Conservation (phyloP, 176 grass and related monocot species). For the Hordeum vulgare region DNA sequence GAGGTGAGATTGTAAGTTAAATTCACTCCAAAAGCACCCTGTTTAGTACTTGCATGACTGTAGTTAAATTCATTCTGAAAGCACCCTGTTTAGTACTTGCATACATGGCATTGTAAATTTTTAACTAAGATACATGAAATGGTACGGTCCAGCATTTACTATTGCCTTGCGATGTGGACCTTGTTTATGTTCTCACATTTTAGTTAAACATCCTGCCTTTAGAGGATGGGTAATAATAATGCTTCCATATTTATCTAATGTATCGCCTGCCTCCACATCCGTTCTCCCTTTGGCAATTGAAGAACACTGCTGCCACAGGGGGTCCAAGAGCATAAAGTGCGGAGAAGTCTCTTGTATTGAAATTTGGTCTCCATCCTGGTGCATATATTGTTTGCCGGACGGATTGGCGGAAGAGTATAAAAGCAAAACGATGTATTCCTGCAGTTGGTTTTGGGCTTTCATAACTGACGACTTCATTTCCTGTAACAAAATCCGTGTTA, state of each 20-base stretch:
- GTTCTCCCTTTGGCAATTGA: constrained; percentile 97
- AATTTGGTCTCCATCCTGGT: constrained; percentile 92
- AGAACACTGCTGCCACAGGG: constrained; percentile 67
- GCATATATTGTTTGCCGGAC: constrained; percentile 63
- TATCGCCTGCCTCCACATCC: constrained; percentile 92
- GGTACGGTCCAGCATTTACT: constrained; percentile 19
- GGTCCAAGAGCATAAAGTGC: constrained; percentile 74
- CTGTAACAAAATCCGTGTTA: constrained; percentile 42
- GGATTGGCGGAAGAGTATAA: constrained; percentile 83
- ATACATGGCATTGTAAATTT: constrained; percentile 11
- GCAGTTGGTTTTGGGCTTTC: constrained; percentile 92
- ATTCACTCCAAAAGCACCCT: not conserved
- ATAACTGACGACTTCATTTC: constrained; percentile 83
- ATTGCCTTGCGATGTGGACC: not conserved
- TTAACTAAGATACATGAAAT: constrained; percentile 37
- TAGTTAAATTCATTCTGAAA: constrained; percentile 9
- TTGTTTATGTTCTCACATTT: constrained; percentile 9
- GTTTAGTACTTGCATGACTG: not conserved
- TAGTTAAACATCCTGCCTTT: constrained; percentile 2
- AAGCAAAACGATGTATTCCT: constrained; percentile 93
- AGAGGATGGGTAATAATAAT: constrained; percentile 21
- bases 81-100: constrained; percentile 4
- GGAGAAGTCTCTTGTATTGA: constrained; percentile 90
- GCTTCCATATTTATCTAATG: constrained; percentile 39
- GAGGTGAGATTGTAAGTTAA: constrained; percentile 6